Conservation (phyloP, 1,284 basidiomycete species). For the Meripilus lineatus region DNA sequence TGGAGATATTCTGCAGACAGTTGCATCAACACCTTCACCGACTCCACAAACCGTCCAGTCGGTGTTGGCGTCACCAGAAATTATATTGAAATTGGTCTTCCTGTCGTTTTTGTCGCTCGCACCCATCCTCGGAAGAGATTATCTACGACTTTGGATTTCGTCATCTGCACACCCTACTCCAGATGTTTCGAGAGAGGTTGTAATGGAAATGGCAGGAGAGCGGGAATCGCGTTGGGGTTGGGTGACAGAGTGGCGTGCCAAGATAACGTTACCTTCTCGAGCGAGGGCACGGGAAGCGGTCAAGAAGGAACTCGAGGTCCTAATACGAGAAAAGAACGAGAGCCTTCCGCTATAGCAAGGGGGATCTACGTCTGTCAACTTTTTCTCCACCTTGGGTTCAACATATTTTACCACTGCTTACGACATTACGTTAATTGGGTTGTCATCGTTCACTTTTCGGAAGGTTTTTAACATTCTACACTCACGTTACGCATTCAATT, state of each 20-base stretch:
- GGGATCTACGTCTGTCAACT: conserved; percentile 17
- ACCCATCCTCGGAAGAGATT: conserved; percentile 67
- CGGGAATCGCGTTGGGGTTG: conserved; percentile 47
- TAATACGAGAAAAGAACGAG: conserved; percentile 26
- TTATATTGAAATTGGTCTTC: conserved; percentile 68
- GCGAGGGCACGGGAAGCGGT: conserved; percentile 27
- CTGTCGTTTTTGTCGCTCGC: conserved; percentile 73
- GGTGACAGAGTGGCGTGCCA: conserved; percentile 55
- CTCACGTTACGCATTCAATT: not conserved
- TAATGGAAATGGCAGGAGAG: conserved; percentile 18
- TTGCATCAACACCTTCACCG: conserved; percentile 62
- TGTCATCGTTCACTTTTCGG: not conserved
- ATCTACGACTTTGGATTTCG: conserved; percentile 53
- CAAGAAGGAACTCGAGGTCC: conserved; percentile 21
- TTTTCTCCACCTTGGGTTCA: not conserved
- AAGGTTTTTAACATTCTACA: not conserved
- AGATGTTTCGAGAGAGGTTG: conserved; percentile 1
- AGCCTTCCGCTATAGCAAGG: conserved; percentile 21
- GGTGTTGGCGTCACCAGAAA: conserved; percentile 63
- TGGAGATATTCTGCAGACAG: conserved; percentile 77
- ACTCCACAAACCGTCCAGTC: conserved; percentile 68
- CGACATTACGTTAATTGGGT: not conserved
- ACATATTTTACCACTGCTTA: not conserved
- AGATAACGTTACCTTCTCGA: conserved; percentile 42
- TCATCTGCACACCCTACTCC: too few relatives aligned